Evolutionary conservation across 2,329 filamentous ascomycete species (phyloP), one percentile per base, ranked within the genome.

Genomic region (Albophoma yamanashiensis): DNA sequence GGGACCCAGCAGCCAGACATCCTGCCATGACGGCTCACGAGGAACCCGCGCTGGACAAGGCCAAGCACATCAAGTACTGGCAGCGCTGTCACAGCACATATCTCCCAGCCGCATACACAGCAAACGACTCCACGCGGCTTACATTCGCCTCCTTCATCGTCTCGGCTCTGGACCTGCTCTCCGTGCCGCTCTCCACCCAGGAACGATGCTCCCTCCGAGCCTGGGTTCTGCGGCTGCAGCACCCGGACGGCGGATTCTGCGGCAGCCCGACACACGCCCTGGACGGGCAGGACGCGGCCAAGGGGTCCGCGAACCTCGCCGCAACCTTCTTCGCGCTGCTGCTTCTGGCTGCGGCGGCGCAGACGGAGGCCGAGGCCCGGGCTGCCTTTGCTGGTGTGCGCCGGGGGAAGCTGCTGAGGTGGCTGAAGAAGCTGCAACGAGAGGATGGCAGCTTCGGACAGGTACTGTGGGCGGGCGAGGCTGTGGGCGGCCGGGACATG

Each of bases 381-480:
- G 66, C 71, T 2, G 80, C 81, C 0, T 82, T 91, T 65, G 74
- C 77, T 4, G 81, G 85, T 1, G 87, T 99, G 9, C 81, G 87
- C 62, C 82, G 90, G 60, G 76, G 68, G 47, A 82, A 83, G 62
- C 88, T 89, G 62, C 72, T 97, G 65, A 69, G 74, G 47, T 97
- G 93, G 92, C 74, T 99, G 64, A 80, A 77, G 59, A 81, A 73
- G 58, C 74, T 97, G 72, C 94, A 99, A 77, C 83, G 92, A 34
- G 73, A 77, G 0, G 90, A 97, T 70, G 94, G 94, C 2, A 95
- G 92, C 67, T 97, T 99, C 71, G 94, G 92, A 0, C 92, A 99
- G 74, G 83, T 90, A 1, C 70, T 93, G 3, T 82, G 84, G 66
- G 70, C 76, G 15, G 78, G 79, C 70, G 65, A 74, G 68, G 68